Evolutionary conservation across 495 filamentous ascomycete genomes (phyloP).

Genomic region (Amniculicola lignicola): DNA sequence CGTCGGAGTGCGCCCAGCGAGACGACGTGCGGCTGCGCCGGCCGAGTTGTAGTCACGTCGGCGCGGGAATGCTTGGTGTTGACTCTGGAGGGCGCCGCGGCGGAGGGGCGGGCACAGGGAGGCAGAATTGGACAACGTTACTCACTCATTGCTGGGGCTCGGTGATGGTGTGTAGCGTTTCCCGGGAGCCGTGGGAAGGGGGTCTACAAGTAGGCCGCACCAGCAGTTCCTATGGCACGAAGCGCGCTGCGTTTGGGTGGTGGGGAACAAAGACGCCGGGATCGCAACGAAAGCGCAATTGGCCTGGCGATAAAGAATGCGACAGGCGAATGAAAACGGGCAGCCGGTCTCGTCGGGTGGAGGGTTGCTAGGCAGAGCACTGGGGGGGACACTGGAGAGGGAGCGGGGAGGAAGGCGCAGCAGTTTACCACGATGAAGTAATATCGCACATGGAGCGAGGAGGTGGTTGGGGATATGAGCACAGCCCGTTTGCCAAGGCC

Average conservation of each 20-base stretch:
- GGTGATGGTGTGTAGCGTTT: neutral
- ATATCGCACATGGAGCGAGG: constrained; percentile 15
- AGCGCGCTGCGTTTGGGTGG: neutral
- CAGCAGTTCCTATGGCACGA: neutral
- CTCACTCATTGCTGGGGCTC: constrained; percentile 17
- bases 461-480: no score
- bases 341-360: no score
- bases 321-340: neutral
- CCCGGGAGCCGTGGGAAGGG: neutral
- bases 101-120: neutral
- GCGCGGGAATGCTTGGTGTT: neutral
- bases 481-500: no score
- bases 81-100: neutral
- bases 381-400: neutral
- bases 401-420: constrained; percentile 22
- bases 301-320: neutral
- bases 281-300: neutral
- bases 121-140: neutral
- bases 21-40: constrained; percentile 18
- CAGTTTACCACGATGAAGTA: constrained; percentile 2
- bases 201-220: constrained; percentile 2
- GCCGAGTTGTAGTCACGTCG: constrained; percentile 6
- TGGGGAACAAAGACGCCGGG: neutral
- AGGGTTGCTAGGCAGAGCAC: neutral
- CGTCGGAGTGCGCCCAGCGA: constrained; percentile 1